Evolutionary conservation across 495 filamentous ascomycete genomes (phyloP), one percentile per base, ranked within the genome.

Genomic region (Sphaerosporella brunnea): DNA sequence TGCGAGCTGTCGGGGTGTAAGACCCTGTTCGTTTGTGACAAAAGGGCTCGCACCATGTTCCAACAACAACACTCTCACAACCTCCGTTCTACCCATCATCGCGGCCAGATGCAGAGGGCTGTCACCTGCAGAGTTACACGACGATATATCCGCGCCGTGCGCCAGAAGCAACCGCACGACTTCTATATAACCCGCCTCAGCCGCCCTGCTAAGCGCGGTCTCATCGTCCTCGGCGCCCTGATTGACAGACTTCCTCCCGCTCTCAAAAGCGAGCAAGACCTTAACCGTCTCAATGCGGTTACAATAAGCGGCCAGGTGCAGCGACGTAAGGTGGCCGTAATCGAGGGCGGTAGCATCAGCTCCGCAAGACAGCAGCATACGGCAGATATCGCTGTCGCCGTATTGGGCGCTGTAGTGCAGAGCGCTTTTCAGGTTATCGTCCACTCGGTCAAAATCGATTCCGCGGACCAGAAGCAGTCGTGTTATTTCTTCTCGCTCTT

Each of bases 381-480:
- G 26, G 20, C 15, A 20, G 16, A 46, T 19, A 13, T 46, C 43
- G 2, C 18, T 34, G n/a, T 46, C 25, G 24, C 43, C 43, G 24
- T 36, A 36, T 19, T 46, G 43, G 15, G 13, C 19, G 20, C 10
- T 7, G 26, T 34, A 46, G 20, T 46, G 43, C 1, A 46, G 15
- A 16, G 43, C 43, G 26, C 24, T 34, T 19, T 46, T 36, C n/a
- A 1, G n/a, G 24, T 46, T 46, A 1, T 46, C 30, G 43, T 46
- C 43, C 8, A 46, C 43, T 7, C 9, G 7, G 24, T 46, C 30
- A 23, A 46, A 32, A 20, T 46, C 19, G 30, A 36, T 26, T 8
- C 43, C 43, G 3, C 40, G 19, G 40, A 43, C 20, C 13, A 43
- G 20, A 13, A 43, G 24, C 13, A 43, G 23, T 26, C 23, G 40